phyloP scores from a whole-genome alignment of 1,284 basidiomycete species.

The Marasmius oreades region DNA sequence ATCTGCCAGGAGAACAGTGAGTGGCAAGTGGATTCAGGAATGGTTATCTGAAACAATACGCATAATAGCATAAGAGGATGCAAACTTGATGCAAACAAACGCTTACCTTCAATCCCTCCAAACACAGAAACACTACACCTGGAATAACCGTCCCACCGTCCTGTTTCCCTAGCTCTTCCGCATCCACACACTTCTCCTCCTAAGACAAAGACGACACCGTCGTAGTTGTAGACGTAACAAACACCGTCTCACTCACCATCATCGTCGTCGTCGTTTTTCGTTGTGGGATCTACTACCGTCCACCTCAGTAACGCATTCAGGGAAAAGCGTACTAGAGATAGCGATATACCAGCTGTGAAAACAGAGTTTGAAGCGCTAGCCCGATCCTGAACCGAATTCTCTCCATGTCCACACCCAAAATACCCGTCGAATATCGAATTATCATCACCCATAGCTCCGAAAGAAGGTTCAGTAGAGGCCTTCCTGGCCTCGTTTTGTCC shows the following conservation, averaged over 20 bases:
- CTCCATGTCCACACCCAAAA: too few relatives aligned
- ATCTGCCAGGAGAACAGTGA: conserved; percentile 31
- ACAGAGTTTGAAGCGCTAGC: background rate
- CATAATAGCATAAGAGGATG: background rate
- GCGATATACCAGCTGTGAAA: background rate
- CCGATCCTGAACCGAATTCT: too few relatives aligned
- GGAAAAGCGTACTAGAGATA: background rate
- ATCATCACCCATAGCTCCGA: conserved; percentile 60
- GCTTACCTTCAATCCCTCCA: background rate
- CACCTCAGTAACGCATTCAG: too few relatives aligned
- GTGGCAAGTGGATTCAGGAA: background rate
- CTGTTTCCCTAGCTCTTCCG: background rate
- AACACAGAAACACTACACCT: background rate
- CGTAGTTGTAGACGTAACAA: background rate
- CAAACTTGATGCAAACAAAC: background rate
- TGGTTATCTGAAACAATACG: too few relatives aligned
- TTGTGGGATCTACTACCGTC: conserved; percentile 16
- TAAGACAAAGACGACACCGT: background rate
- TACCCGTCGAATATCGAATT: conserved; percentile 34
- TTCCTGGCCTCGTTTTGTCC: conserved; percentile 12
- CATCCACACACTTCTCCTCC: background rate
- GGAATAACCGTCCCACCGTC: background rate
- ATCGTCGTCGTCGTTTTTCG: background rate
- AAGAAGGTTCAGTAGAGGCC: conserved; percentile 41
- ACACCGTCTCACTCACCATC: background rate